Percentiles rank a stretch among this genome's conserved stretches.
Conservation (phyloP, 768 basidiomycete genomes). For the Russula sp. region DNA sequence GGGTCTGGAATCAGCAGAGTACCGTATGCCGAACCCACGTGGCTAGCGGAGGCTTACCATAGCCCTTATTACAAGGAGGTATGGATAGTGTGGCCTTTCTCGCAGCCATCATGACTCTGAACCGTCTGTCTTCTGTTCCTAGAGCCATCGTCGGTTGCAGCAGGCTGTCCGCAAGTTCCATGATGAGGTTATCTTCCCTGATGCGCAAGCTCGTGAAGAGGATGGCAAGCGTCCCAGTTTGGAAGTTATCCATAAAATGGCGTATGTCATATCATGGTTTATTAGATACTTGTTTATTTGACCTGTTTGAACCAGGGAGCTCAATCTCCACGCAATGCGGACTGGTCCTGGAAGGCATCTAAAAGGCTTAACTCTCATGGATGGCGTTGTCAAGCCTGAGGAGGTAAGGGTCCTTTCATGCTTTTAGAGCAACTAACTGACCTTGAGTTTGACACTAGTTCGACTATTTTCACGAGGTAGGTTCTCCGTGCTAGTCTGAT, state of each 20-base stretch:
- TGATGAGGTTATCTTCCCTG: slow-evolving; percentile 58
- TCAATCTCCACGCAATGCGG: slow-evolving; percentile 84
- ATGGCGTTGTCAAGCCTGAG: slow-evolving; percentile 72
- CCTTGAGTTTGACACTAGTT: slow-evolving; percentile 42
- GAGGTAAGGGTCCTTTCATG: slow-evolving; percentile 42
- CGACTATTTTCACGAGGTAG: slow-evolving; percentile 83
- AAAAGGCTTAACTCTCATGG: slow-evolving; percentile 72
- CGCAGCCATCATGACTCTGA: not conserved
- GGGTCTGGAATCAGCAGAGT: slow-evolving; percentile 65
- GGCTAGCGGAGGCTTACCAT: slow-evolving; percentile 68
- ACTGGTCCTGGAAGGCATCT: slow-evolving; percentile 89
- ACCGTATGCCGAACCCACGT: slow-evolving; percentile 87
- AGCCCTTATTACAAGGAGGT: slow-evolving; percentile 78
- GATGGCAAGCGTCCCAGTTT: slow-evolving; percentile 86
- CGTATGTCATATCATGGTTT: slow-evolving; percentile 43
- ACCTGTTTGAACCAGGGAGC: slow-evolving; percentile 43
- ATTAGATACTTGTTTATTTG: not conserved
- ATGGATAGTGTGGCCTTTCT: slow-evolving; percentile 25
- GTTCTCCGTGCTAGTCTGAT: not conserved
- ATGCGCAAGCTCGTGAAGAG: slow-evolving; percentile 64
- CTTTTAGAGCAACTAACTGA: not conserved
- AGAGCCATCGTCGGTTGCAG: slow-evolving; percentile 65
- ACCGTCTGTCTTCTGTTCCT: slow-evolving; percentile 18
- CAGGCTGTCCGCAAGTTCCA: slow-evolving; percentile 60
- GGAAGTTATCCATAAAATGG: slow-evolving; percentile 76